Percentiles rank a stretch among this genome's conserved stretches.
Evolutionary conservation across 495 filamentous ascomycete genomes (phyloP).

Genomic region (Aspergillus kassunensis): DNA sequence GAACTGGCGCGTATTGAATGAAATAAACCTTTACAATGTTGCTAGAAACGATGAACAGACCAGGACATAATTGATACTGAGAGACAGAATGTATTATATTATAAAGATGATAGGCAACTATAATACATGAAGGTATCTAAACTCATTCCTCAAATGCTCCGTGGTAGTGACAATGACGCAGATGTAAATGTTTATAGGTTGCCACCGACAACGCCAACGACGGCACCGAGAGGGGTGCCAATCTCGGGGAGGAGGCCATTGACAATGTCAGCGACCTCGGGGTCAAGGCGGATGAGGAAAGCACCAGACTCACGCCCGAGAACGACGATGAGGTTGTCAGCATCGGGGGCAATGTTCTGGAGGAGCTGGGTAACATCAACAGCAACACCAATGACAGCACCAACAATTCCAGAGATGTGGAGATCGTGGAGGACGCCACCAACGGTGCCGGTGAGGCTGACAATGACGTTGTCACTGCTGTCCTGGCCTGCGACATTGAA

Average conservation of each 20-base stretch:
- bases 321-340: slow-evolving; percentile 18
- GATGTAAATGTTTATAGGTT: slow-evolving; percentile 7
- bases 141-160: slow-evolving; percentile 1
- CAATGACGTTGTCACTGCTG: background rate
- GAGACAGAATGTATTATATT: slow-evolving; percentile 5
- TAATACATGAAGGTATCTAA: slow-evolving; percentile 14
- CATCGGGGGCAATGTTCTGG: slow-evolving; percentile 13
- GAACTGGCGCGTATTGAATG: too few species aligned
- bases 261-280: slow-evolving; percentile 18
- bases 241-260: slow-evolving; percentile 15
- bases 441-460: background rate
- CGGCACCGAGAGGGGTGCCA: slow-evolving; percentile 10
- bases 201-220: slow-evolving; percentile 8
- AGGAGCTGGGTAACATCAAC: slow-evolving; percentile 15
- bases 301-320: slow-evolving; percentile 14
- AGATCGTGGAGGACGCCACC: background rate
- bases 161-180: background rate
- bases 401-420: slow-evolving; percentile 2
- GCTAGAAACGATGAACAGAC: too few species aligned
- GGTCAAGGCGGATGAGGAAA: slow-evolving; percentile 19
- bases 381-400: slow-evolving; percentile 6
- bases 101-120: slow-evolving; percentile 9
- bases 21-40: too few species aligned
- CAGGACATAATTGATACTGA: too few species aligned
- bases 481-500: background rate